Evolutionary conservation across 805 yeast species (phyloP).

Genomic region (Pichia paraexigua): DNA sequence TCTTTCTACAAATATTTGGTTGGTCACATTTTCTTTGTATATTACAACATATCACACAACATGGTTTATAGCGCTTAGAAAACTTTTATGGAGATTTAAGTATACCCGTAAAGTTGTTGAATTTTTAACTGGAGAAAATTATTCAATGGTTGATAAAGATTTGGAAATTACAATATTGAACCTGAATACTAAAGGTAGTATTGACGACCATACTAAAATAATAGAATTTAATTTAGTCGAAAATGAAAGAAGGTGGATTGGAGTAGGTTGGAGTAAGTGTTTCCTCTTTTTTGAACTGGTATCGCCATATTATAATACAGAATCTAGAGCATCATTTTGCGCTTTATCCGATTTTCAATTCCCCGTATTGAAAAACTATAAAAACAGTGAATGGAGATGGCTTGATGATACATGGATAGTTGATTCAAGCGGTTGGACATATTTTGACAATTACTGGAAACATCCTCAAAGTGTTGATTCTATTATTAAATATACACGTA

Average conservation of each 20-base stretch:
- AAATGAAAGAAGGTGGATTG: conserved; percentile 56
- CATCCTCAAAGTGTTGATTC: conserved; percentile 35
- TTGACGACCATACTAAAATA: conserved; percentile 31
- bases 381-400: conserved; percentile 50
- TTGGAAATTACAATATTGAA: conserved; percentile 6
- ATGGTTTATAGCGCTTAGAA: conserved; percentile 37
- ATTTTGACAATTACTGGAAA: conserved; percentile 46
- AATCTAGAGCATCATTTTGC: conserved; percentile 24
- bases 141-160: conserved; percentile 14
- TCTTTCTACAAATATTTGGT: conserved; percentile 27
- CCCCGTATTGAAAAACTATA: conserved; percentile 33
- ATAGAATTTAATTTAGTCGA: conserved; percentile 45
- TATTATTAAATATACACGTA: conserved; percentile 41
- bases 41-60: conserved; percentile 40
- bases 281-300: conserved; percentile 44
- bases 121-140: conserved; percentile 35
- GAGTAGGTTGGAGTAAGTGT: conserved; percentile 48
- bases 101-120: conserved; percentile 32
- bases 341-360: conserved; percentile 34
- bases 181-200: conserved; percentile 6
- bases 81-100: conserved; percentile 44
- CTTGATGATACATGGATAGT: conserved; percentile 43
- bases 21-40: conserved; percentile 30
- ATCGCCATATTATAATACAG: conserved; percentile 37
- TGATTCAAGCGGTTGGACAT: conserved; percentile 49